These are phyloP conservation scores for Pseudozyma flocculosa DNA, from an alignment of 1,284 basidiomycete genomes.

Conservation along the genomic window DNA sequence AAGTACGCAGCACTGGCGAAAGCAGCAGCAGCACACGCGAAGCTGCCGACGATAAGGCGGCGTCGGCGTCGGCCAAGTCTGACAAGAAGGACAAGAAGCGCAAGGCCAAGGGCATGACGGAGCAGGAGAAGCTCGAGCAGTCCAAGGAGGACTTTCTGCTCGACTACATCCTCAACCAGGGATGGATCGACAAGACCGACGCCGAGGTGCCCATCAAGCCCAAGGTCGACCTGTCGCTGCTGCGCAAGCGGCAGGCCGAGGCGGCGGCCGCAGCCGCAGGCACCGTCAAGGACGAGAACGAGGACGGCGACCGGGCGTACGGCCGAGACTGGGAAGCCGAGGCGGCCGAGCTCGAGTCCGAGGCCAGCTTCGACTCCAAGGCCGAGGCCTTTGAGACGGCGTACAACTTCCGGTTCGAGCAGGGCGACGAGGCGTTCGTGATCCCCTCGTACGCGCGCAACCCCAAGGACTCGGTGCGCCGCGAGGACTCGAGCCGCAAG, in stretches of 20 bases:
- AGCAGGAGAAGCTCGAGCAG: slow-evolving; percentile 55
- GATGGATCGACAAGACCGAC: slow-evolving; percentile 51
- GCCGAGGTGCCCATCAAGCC: slow-evolving; percentile 28
- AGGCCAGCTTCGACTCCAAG: slow-evolving; percentile 51
- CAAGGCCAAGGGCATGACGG: slow-evolving; percentile 22
- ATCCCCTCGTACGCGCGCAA: slow-evolving; percentile 51
- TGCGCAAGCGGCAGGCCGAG: slow-evolving; percentile 11
- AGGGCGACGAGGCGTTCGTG: slow-evolving; percentile 40
- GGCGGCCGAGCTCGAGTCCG: slow-evolving; percentile 53
- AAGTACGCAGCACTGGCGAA: not conserved
- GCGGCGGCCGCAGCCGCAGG: not conserved
- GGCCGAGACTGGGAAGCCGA: slow-evolving; percentile 55
- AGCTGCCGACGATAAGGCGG: no score
- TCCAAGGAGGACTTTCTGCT: slow-evolving; percentile 81
- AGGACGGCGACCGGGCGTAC: slow-evolving; percentile 10
- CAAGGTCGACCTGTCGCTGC: slow-evolving; percentile 17
- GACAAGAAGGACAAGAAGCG: slow-evolving; percentile 6
- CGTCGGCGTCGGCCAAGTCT: slow-evolving; percentile 1
- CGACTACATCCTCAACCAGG: slow-evolving; percentile 56
- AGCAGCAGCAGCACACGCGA: no score
- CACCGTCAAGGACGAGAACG: slow-evolving; percentile 5
- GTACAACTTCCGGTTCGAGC: slow-evolving; percentile 58
- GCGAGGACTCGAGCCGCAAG: slow-evolving; percentile 52
- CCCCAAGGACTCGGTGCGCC: slow-evolving; percentile 44
- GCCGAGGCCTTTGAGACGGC: slow-evolving; percentile 56